Evolutionary conservation across 495 filamentous ascomycete genomes (phyloP), one percentile per base, ranked within the genome.

Genomic region (Penicillium chermesinum): DNA sequence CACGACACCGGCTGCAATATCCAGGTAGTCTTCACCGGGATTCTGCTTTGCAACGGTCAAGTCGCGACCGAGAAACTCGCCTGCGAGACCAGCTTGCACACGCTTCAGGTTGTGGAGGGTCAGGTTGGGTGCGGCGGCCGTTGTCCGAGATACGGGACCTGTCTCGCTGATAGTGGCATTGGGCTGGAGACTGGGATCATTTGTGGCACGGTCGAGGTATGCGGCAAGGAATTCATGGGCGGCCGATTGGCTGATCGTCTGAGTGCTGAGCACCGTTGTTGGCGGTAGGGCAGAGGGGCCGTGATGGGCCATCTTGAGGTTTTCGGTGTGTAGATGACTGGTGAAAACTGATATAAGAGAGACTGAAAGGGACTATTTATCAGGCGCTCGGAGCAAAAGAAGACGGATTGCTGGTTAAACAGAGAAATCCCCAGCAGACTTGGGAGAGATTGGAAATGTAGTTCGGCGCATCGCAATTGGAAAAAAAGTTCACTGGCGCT

Each of bases 51-150:
- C 59, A 20, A 72, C 60, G 19, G 69, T 61, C 41, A 76, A 42
- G 55, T 81, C 79, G 1, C 65, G 65, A 7, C 65, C 77, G 22
- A 83, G 52, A 17, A 73, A 67, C 57, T 85, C 80, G 5, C 83
- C 83, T 0, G 74, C 65, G 14, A 85, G 63, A 13, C 84, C 85
- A 0, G 79, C 80, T 59, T 84, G 79, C 8, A 87, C 78, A 16
- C 85, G 77, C 58, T 78, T 72, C 40, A 88, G 61, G 54, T 85
- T 83, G 59, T 85, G 80, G 36, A 88, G 64, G 15, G 77, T 76
- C 13, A 87, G 57, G 18, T 80, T 76, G 1, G 75, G 72, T 16
- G 67, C 74, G 1, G 76, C 67, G 35, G 79, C 79, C 9, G 76
- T 74, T 19, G 71, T 75, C 41, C 70, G 67, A 15, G 76, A 71